phyloP scores from a whole-genome alignment of 2,329 filamentous ascomycete species.

The Passalora sequoiae region DNA sequence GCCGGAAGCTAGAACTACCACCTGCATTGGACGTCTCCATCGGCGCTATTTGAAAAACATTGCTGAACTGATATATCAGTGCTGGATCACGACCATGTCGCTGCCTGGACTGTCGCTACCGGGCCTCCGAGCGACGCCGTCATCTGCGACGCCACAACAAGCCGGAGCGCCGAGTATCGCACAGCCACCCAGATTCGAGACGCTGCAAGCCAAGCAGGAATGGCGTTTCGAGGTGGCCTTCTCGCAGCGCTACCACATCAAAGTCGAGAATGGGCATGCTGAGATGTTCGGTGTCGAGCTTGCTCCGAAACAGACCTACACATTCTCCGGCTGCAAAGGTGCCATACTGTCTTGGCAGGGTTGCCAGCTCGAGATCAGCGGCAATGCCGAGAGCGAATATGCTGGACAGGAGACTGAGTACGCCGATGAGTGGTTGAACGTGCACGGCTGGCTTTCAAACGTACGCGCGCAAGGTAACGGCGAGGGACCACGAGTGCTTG shows the following conservation, averaged over 20 bases:
- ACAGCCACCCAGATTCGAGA: slow-evolving; percentile 35
- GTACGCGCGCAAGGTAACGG: slow-evolving; percentile 49
- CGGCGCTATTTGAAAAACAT: too few species aligned
- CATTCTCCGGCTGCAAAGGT: slow-evolving; percentile 73
- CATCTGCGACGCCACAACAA: slow-evolving; percentile 26
- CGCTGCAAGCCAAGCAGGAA: slow-evolving; percentile 44
- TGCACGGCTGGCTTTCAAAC: slow-evolving; percentile 79
- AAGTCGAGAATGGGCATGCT: slow-evolving; percentile 74
- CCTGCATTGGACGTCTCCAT: too few species aligned
- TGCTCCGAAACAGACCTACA: slow-evolving; percentile 71
- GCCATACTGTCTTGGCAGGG: slow-evolving; percentile 92
- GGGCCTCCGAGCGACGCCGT: slow-evolving; percentile 26
- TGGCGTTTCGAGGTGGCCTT: slow-evolving; percentile 39
- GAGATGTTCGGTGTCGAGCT: slow-evolving; percentile 96
- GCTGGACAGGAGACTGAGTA: slow-evolving; percentile 69
- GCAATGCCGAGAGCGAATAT: slow-evolving; percentile 64
- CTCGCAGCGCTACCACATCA: slow-evolving; percentile 35
- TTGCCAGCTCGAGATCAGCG: slow-evolving; percentile 74
- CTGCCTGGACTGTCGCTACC: slow-evolving; percentile 46
- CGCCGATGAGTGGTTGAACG: slow-evolving; percentile 73
- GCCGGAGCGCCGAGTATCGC: slow-evolving; percentile 12
- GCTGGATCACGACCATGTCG: too few species aligned
- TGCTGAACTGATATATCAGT: too few species aligned
- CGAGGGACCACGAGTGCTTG: slow-evolving; percentile 67
- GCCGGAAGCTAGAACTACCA: too few species aligned